Evolutionary conservation across 2,329 filamentous ascomycete species (phyloP), one percentile per base, ranked within the genome.

Genomic region (Sclerotinia subarctica): DNA sequence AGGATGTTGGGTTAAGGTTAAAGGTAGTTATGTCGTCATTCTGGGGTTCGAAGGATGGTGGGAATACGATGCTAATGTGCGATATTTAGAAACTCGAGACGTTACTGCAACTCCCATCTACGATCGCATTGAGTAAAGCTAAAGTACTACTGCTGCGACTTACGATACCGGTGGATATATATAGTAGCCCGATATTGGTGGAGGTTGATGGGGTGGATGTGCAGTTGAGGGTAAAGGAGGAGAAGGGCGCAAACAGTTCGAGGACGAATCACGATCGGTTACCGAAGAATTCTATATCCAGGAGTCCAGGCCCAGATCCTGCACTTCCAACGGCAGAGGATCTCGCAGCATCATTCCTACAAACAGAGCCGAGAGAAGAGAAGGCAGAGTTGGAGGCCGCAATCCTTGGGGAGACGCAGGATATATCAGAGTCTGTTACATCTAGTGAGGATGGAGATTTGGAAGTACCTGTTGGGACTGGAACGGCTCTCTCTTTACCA

Each of bases 111-210:
- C 86, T 97, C 3, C 94, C 94, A 0, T 80, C 88, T 0, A 86
- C 86, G 7, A 86, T 95, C 76, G 84, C 86, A 70, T 82, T 97
- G 17, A 85, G 87, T 64, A 89, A 88, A 76, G 94, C 94, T 68
- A 89, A 88, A 72, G 87, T 97, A 64, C 81, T 90, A 3, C 83
- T 90, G 8, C 85, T 98, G 32, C 90, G 91, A 74, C 82, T 97
- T 66, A 96, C 90, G 10, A 85, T 98, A 63, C 93, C 94, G 17
- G 89, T 95, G 77, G 92, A 97, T 78, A 89, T 97, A 72, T 93
- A 94, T 78, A 90, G 88, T 65, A 94, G 90, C 73, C 89, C 92
- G 38, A 96, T 98, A 76, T 83, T 86, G 42, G 87, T 94, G 74
- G 91, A 97, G 76, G 85, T 94, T 29, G 88, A 94, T 73, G 93